Conservation (phyloP, 2,329 filamentous ascomycete genomes). For the Xylaria sp. region DNA sequence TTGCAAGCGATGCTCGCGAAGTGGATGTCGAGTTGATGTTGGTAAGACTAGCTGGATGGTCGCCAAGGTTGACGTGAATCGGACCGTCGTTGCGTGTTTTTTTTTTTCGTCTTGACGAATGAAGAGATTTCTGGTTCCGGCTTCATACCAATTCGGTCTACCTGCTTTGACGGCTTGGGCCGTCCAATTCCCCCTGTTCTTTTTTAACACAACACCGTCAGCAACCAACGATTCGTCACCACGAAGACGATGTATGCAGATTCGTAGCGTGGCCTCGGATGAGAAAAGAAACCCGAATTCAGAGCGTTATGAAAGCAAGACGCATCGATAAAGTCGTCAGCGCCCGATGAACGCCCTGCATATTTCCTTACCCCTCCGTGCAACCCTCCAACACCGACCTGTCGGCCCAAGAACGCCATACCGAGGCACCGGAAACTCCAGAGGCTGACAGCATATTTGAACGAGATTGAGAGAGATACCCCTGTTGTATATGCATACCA, state of each 20-base stretch:
- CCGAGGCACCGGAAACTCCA: background rate
- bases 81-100: background rate
- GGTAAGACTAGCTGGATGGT: background rate
- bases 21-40: background rate
- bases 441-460: background rate
- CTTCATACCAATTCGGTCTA: background rate
- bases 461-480: background rate
- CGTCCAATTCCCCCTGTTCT: background rate
- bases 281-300: too few species aligned
- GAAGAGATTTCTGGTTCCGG: background rate
- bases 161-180: background rate
- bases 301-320: background rate
- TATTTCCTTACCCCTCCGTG: background rate
- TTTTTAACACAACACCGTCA: too few species aligned
- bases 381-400: background rate
- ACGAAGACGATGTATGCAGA: background rate
- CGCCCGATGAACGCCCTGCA: background rate
- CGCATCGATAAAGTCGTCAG: background rate
- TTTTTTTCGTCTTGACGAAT: background rate
- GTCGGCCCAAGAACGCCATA: background rate
- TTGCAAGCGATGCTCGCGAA: background rate
- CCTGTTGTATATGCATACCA: background rate
- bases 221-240: background rate
- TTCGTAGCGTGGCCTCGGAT: background rate
- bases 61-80: background rate